These are phyloP conservation scores for Rutstroemia sydowiana DNA, from an alignment of 2,329 filamentous ascomycete genomes.

Conservation along the genomic window DNA sequence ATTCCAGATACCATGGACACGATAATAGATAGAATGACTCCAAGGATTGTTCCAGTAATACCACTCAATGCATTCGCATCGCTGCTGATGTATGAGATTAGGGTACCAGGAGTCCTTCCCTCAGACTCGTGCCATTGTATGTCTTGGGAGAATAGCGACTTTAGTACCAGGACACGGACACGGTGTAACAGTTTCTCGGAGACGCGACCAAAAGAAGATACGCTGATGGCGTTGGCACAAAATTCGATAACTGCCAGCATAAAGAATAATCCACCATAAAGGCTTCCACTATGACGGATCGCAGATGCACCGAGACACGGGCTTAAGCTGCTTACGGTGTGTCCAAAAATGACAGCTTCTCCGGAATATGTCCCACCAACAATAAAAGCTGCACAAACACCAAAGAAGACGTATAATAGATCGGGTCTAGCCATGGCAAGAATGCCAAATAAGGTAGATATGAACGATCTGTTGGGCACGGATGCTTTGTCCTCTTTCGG, in stretches of 20 bases:
- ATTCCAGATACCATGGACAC: slow-evolving; percentile 64
- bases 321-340: slow-evolving; percentile 44
- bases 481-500: neutral
- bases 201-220: slow-evolving; percentile 44
- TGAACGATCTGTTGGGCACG: neutral
- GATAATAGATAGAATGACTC: slow-evolving; percentile 58
- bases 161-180: slow-evolving; percentile 44
- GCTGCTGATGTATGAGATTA: slow-evolving; percentile 62
- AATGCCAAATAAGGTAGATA: slow-evolving; percentile 2
- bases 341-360: slow-evolving; percentile 49
- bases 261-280: slow-evolving; percentile 39
- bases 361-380: slow-evolving; percentile 47
- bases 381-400: slow-evolving; percentile 32
- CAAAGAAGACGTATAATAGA: neutral
- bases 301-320: slow-evolving; percentile 32
- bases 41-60: slow-evolving; percentile 62
- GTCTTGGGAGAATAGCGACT: slow-evolving; percentile 57
- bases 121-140: slow-evolving; percentile 66
- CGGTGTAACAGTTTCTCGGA: slow-evolving; percentile 59
- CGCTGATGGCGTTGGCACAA: slow-evolving; percentile 54
- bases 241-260: slow-evolving; percentile 48
- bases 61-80: slow-evolving; percentile 61
- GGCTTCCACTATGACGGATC: slow-evolving; percentile 27
- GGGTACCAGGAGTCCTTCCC: slow-evolving; percentile 50
- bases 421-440: slow-evolving; percentile 3